Evolutionary conservation across 73 alveolate species (phyloP).

Genomic region (Halteria grandinella): DNA sequence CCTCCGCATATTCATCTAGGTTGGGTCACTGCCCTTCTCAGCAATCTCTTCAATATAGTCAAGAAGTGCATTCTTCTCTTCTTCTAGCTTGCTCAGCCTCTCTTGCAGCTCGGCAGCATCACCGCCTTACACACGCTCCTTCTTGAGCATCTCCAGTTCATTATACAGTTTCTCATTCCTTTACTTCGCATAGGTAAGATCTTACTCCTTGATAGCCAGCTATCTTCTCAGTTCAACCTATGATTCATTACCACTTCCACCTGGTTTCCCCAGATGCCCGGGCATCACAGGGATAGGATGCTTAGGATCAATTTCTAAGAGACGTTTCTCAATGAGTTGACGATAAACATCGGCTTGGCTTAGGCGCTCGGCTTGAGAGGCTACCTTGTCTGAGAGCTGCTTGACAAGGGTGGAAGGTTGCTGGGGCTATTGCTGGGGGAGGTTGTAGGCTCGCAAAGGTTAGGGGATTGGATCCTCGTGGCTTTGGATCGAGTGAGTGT

Average conservation of each 20-base stretch:
- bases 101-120: slow-evolving; percentile 41
- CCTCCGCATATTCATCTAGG: no score
- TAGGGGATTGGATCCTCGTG: no score
- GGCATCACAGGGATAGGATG: slow-evolving; percentile 82
- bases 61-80: slow-evolving; percentile 68
- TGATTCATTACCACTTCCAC: slow-evolving; percentile 1
- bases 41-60: slow-evolving; percentile 68
- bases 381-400: slow-evolving; percentile 81
- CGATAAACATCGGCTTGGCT: slow-evolving; percentile 73
- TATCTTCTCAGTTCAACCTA: slow-evolving; percentile 36
- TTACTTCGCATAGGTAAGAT: slow-evolving; percentile 27
- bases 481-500: no score
- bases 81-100: slow-evolving; percentile 50
- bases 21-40: no score
- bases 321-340: slow-evolving; percentile 75
- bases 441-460: no score
- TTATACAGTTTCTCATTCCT: slow-evolving; percentile 25
- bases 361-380: slow-evolving; percentile 81
- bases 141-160: slow-evolving; percentile 23
- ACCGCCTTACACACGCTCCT: no score
- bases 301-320: slow-evolving; percentile 73
- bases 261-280: slow-evolving; percentile 66
- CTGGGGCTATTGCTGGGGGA: no score
- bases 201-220: slow-evolving; percentile 43
- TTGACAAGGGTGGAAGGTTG: slow-evolving; percentile 51